Conservation (phyloP, 257 asterid species). For the Apocynum venetum region DNA sequence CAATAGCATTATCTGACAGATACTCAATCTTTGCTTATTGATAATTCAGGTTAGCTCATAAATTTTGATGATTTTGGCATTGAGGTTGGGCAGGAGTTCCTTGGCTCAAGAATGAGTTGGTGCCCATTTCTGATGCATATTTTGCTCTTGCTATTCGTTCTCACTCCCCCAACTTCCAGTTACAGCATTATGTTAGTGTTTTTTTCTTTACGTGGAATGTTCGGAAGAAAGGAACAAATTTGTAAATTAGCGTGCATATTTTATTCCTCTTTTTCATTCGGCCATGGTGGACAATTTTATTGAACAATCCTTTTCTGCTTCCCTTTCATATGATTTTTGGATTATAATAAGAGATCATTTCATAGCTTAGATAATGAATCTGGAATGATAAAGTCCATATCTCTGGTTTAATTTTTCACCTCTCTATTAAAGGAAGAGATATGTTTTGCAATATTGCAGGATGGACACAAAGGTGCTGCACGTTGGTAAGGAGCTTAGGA, state of each 20-base stretch:
- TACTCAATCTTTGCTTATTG: no score
- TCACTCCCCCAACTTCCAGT: not conserved
- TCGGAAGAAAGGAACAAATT: not conserved
- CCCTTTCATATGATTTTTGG: not conserved
- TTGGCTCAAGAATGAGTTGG: not conserved
- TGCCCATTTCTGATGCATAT: not conserved
- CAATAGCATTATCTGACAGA: no score
- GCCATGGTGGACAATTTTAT: not conserved
- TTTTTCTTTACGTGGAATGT: not conserved
- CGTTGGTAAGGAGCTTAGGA: slow-evolving; percentile 6
- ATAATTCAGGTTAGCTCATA: no score
- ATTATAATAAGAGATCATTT: not conserved
- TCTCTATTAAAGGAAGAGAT: not conserved
- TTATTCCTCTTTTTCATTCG: not conserved
- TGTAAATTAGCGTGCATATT: not conserved
- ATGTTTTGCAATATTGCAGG: not conserved
- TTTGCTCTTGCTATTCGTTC: not conserved
- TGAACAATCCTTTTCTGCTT: not conserved
- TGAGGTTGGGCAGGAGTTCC: no score
- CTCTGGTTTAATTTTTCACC: not conserved
- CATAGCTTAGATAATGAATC: not conserved
- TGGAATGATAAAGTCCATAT: not conserved
- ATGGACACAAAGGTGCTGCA: not conserved
- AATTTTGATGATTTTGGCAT: no score
- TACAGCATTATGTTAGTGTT: not conserved